Evolutionary conservation across 2,329 filamentous ascomycete species (phyloP), one percentile per base, ranked within the genome.

Genomic region (Hyphodiscus sp.): DNA sequence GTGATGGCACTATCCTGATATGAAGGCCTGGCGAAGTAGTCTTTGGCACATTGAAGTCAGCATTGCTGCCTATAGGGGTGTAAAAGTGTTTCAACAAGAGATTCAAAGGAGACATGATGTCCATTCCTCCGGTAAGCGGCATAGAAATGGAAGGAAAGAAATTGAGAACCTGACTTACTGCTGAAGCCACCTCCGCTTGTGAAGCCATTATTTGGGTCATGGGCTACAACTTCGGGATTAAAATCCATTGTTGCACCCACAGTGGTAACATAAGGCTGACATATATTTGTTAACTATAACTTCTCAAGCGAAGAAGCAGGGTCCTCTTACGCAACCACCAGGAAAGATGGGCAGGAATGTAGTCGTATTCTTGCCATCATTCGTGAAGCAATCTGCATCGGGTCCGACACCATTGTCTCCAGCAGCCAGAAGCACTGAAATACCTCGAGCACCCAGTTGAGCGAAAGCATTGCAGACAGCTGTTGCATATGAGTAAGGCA

Each of bases 311-410:
- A 46, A 26, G 19, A n/a, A 20, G 30, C 20, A 19, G 26, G 4
- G 2, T 6, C 2, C 2, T 15, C 46, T 48, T 38, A 41, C 46
- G 61, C 85, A 89, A 0, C 77, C 77, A 0, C 77, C 78, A 0
- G 85, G 85, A 68, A 87, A 88, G 1, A 74, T 76, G 1, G 83
- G 75, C 41, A 82, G 71, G 63, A 84, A 81, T 18, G 75, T 72
- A 10, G 75, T 74, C 3, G 70, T 74, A 52, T 79, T 74, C 38
- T 68, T 72, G 23, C 82, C 83, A 53, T 86, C 80, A 61, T 83
- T 82, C 55, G 74, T 74, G 49, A 73, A 59, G 48, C 60, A 58
- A 16, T 54, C 52, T 7, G 53, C 50, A 19, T 69, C 69, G 3
- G 68, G 74, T 2, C 68, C 69, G 1, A 74, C 70, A 16, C 76